Percentiles rank a stretch among this genome's conserved stretches.
Conservation (phyloP, 768 basidiomycete genomes). For the Leccinum olivaceopallidum region DNA sequence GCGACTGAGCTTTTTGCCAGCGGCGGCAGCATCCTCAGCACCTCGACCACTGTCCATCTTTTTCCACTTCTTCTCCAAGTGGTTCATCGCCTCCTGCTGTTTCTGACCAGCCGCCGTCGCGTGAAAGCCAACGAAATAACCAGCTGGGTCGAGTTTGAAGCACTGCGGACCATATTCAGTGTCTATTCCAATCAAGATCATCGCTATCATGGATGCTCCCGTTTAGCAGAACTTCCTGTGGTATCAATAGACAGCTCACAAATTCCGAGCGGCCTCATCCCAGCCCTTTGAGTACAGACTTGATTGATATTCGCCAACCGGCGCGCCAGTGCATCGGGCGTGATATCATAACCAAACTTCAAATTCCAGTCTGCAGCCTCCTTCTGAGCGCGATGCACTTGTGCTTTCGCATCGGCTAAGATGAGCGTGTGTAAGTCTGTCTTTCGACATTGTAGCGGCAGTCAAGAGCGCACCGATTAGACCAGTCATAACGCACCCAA, state of each 20-base stretch:
- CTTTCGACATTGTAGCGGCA: not conserved
- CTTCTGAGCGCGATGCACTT: constrained; percentile 79
- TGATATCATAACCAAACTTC: constrained; percentile 98
- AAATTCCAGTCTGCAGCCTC: constrained; percentile 94
- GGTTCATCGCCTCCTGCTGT: constrained; percentile 98
- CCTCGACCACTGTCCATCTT: constrained; percentile 79
- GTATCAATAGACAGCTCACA: constrained; percentile 50
- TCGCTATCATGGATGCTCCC: constrained; percentile 52
- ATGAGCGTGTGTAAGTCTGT: constrained; percentile 3
- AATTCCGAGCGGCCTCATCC: constrained; percentile 95
- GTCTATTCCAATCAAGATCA: constrained; percentile 94
- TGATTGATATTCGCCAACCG: constrained; percentile 98
- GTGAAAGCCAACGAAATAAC: constrained; percentile 98
- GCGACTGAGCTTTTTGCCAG: constrained; percentile 70
- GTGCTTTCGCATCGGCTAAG: constrained; percentile 87
- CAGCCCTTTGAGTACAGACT: constrained; percentile 97
- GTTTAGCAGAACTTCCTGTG: constrained; percentile 2
- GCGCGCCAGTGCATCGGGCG: constrained; percentile 92
- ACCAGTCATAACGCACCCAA: constrained; percentile 99
- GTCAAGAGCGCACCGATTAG: constrained; percentile 65
- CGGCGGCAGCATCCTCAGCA: constrained; percentile 74
- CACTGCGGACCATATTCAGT: constrained; percentile 91
- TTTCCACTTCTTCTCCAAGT: constrained; percentile 99
- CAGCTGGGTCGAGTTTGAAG: constrained; percentile 98
- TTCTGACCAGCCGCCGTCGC: constrained; percentile 96